Evolutionary conservation across 2,329 filamentous ascomycete species (phyloP).

Genomic region (Fusarium armeniacum): DNA sequence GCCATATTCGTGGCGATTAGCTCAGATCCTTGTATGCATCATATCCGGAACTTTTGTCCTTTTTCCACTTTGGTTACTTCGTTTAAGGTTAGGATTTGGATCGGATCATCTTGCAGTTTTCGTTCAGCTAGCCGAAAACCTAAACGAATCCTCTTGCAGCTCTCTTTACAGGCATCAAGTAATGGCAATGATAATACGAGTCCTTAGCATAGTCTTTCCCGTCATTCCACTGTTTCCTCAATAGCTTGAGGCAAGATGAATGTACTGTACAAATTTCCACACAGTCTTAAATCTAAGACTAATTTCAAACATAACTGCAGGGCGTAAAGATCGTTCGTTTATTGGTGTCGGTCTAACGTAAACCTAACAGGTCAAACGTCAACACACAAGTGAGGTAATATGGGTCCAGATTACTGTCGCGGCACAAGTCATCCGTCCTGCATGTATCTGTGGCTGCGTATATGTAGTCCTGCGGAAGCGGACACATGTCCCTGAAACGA

Average conservation of each 20-base stretch:
- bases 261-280: too few relatives aligned
- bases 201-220: neutral
- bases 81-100: neutral
- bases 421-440: neutral
- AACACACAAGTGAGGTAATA: too few relatives aligned
- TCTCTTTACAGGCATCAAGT: neutral
- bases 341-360: neutral
- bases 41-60: neutral
- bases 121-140: neutral
- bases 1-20: neutral
- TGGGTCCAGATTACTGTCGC: neutral
- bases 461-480: neutral
- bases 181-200: neutral
- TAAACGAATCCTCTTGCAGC: neutral
- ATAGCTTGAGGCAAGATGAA: rapidly evolving
- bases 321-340: neutral
- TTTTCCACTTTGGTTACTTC: too few relatives aligned
- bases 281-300: too few relatives aligned
- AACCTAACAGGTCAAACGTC: neutral
- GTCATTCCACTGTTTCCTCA: neutral
- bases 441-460: neutral
- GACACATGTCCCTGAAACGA: neutral
- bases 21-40: neutral
- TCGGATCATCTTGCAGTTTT: neutral
- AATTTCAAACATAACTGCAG: neutral